Base-by-base conservation (phyloP, 164 flowering plant species). In the Tetrastigma voinierianum region DNA sequence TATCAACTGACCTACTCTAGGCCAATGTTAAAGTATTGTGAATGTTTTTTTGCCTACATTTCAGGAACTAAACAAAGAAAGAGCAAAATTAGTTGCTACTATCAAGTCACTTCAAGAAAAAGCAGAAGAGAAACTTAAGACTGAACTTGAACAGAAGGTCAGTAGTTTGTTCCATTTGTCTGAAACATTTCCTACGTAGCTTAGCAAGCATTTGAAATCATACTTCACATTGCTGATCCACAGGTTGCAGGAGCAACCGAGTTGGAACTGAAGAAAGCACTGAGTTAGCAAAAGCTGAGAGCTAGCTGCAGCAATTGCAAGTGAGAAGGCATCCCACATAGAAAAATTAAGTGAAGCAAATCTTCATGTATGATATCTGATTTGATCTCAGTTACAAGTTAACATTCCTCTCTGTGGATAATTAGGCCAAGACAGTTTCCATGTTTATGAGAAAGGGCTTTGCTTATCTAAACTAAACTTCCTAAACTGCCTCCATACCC, bases 321-420 rank as follows among this genome's bases (percentile, higher is more conserved):
- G 74, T 64, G 98, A 96, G 82, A 96, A 96, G 77, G 88, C 96
- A 56, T 79, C 93, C 51, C 98, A 91, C 71, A 86, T 96, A 76
- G 95, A 90, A 74, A 90, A 87, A 78, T 84, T 93, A 86, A 88
- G 87, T 1, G 99, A 96, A 76, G 99, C 98, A 69, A 81, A 93
- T 78, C 88, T 91, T 67, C 71, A 93, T 86, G 99, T 96, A 85
- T 69, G 84, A 24, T 40, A 59, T 67, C 17, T 72, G 46, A 64
- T 57, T 65, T 32, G 40, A 32, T 32, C 40, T 0, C 40, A 32
- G 6, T 32, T 7, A 32, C 40, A 32, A 32, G 6, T n/a, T 3
- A 7, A 32, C 6, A 32, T 32, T 4, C 40, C 40, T 32, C 40
- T 32, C 6, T 32, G 40, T 32, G 40, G 40, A 32, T 32, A 32